Conservation (phyloP, 495 filamentous ascomycete genomes). For the Aspergillus ostianus region DNA sequence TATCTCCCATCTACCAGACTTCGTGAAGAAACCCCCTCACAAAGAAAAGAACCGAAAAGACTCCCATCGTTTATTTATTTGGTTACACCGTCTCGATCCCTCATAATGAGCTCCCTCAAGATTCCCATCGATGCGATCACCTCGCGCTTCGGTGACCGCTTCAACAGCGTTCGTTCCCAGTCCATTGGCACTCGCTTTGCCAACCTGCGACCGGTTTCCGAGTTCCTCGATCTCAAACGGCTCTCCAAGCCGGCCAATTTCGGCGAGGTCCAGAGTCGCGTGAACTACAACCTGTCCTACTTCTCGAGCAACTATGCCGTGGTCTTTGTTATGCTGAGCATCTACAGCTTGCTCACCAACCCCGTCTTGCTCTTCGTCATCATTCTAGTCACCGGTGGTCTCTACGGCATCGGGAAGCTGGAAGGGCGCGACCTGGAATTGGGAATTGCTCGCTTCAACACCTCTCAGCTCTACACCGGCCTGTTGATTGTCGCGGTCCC, state of each 20-base stretch:
- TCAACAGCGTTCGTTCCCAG: conserved; percentile 74
- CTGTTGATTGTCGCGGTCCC: conserved; percentile 79
- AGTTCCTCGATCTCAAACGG: conserved; percentile 95
- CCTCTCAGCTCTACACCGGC: conserved; percentile 93
- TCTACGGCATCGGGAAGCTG: conserved; percentile 87
- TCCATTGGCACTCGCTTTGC: conserved; percentile 79
- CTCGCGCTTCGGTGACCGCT: conserved; percentile 75
- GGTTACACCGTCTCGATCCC: conserved; percentile 1
- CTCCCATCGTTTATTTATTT: conserved; percentile 9
- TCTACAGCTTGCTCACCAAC: conserved; percentile 93
- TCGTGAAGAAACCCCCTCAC: too few relatives aligned
- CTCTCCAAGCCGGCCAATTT: conserved; percentile 92
- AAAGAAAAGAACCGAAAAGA: not conserved
- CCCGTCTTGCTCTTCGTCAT: conserved; percentile 83
- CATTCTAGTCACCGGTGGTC: conserved; percentile 74
- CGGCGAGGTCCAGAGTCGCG: conserved; percentile 82
- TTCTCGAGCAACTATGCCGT: conserved; percentile 98
- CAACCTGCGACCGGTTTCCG: conserved; percentile 85
- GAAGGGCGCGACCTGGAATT: conserved; percentile 84
- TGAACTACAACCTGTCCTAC: conserved; percentile 96
- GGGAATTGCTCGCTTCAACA: conserved; percentile 74
- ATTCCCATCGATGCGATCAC: conserved; percentile 90
- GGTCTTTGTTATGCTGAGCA: conserved; percentile 88
- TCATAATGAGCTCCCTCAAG: conserved; percentile 78
- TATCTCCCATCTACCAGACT: too few relatives aligned